Conservation (phyloP, 225 moss, liverwort and hornwort species). For the Lunularia cruciata region DNA sequence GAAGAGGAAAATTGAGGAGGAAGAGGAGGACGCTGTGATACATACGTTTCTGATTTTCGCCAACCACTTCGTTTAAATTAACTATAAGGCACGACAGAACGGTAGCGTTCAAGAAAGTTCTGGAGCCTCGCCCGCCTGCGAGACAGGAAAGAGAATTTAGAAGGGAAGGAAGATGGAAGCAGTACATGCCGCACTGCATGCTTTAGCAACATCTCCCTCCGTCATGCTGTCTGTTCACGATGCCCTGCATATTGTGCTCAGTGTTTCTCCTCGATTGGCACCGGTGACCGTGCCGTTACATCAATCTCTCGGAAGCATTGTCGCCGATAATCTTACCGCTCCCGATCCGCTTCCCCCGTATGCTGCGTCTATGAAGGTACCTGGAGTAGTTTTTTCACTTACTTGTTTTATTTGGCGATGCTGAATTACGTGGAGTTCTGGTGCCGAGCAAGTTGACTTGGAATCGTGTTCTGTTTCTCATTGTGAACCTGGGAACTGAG, state of each 20-base stretch:
- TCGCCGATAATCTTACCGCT: conserved; percentile 74
- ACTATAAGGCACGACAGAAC: too few species aligned
- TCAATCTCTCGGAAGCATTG: conserved; percentile 57
- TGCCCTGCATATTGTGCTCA: conserved; percentile 68
- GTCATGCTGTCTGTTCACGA: conserved; percentile 69
- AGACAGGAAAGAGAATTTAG: not conserved
- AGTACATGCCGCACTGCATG: conserved; percentile 32
- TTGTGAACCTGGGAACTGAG: too few species aligned
- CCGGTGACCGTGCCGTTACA: conserved; percentile 58
- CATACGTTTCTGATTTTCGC: too few species aligned
- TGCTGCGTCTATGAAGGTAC: conserved; percentile 83
- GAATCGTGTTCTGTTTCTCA: too few species aligned
- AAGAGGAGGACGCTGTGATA: too few species aligned
- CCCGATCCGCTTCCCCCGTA: conserved; percentile 87
- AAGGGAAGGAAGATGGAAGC: conserved; percentile 28
- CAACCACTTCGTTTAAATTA: too few species aligned
- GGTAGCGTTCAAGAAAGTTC: too few species aligned
- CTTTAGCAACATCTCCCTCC: conserved; percentile 49
- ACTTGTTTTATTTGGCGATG: not conserved
- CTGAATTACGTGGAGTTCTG: not conserved
- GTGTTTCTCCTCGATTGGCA: conserved; percentile 54
- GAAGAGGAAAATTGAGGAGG: not conserved
- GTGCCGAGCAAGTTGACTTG: not conserved
- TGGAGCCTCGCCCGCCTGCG: not conserved
- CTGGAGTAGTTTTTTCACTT: not conserved